Evolutionary conservation across 2,329 filamentous ascomycete species (phyloP).

Genomic region (Calonectria pauciramosa): DNA sequence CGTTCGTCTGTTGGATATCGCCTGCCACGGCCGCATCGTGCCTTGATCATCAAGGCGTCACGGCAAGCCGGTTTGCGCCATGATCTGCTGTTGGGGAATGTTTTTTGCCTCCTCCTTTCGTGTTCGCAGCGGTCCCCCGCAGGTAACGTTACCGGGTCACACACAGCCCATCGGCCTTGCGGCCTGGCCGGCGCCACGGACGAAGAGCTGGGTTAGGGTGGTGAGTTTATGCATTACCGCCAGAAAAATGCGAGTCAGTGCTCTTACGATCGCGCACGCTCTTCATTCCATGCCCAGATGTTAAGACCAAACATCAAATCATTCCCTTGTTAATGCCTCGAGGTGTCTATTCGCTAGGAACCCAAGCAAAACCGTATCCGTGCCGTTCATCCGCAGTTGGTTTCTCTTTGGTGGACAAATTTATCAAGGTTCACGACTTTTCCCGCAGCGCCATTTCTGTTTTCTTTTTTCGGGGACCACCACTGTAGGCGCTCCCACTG

Average conservation of each 20-base stretch:
- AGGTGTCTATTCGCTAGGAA: not conserved
- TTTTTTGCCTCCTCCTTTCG: not conserved
- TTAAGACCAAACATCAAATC: not conserved
- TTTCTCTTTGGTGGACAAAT: not conserved
- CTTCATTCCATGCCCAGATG: not conserved
- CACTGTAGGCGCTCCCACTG: not conserved
- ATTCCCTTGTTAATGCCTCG: not conserved
- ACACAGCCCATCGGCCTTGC: not conserved
- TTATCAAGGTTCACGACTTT: not conserved
- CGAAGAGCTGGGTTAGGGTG: not conserved
- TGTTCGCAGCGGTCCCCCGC: not conserved
- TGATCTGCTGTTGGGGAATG: not conserved
- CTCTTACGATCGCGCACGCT: not conserved
- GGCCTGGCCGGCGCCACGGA: not conserved
- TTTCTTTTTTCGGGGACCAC: not conserved
- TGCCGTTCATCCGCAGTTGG: not conserved
- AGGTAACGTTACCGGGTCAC: not conserved
- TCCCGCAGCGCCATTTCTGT: not conserved
- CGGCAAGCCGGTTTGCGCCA: not conserved
- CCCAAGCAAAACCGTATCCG: not conserved
- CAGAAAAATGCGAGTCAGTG: constrained; percentile 1
- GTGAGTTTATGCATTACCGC: not conserved
- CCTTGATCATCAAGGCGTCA: not conserved
- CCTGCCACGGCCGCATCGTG: not conserved
- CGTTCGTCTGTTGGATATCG: not conserved